Percentiles rank a stretch among this genome's conserved stretches.
Conservation (phyloP, 1,139 yeast species). For the Yamadazyma sp. region DNA sequence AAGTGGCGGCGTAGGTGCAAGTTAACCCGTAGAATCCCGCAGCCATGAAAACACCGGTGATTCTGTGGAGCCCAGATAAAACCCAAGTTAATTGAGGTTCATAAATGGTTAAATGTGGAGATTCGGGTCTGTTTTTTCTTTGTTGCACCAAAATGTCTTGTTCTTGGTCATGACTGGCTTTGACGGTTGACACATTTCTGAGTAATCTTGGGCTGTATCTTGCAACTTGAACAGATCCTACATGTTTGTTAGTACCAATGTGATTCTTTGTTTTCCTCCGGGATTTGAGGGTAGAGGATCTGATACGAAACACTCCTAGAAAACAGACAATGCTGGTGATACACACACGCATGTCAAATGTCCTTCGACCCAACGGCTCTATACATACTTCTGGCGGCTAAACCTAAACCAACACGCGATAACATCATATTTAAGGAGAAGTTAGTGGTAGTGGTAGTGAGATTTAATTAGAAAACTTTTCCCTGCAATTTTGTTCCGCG, state of each 20-base stretch:
- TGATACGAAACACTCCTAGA: neutral
- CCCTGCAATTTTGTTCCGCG: constrained; percentile 5
- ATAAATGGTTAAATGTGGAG: constrained; percentile 90
- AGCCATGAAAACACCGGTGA: constrained; percentile 84
- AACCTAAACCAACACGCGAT: constrained; percentile 25
- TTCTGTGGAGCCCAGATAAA: constrained; percentile 80
- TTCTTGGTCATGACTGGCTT: constrained; percentile 63
- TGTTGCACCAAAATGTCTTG: constrained; percentile 74
- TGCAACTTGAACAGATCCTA: constrained; percentile 8
- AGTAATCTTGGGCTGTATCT: constrained; percentile 9
- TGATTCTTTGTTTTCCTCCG: neutral
- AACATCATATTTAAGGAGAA: constrained; percentile 9
- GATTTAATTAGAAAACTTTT: constrained; percentile 2
- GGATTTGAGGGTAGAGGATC: neutral
- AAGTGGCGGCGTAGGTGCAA: constrained; percentile 69
- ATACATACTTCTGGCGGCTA: constrained; percentile 11
- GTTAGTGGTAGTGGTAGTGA: neutral
- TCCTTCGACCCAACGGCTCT: too few relatives aligned
- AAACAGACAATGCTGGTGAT: neutral
- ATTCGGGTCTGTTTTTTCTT: constrained; percentile 83
- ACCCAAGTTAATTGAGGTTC: constrained; percentile 86
- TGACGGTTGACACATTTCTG: constrained; percentile 44
- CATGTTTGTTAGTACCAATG: neutral
- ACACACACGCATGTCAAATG: too few relatives aligned
- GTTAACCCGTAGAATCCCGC: constrained; percentile 77